Evolutionary conservation across 2,329 filamentous ascomycete species (phyloP).

Genomic region (Botrytis porri): DNA sequence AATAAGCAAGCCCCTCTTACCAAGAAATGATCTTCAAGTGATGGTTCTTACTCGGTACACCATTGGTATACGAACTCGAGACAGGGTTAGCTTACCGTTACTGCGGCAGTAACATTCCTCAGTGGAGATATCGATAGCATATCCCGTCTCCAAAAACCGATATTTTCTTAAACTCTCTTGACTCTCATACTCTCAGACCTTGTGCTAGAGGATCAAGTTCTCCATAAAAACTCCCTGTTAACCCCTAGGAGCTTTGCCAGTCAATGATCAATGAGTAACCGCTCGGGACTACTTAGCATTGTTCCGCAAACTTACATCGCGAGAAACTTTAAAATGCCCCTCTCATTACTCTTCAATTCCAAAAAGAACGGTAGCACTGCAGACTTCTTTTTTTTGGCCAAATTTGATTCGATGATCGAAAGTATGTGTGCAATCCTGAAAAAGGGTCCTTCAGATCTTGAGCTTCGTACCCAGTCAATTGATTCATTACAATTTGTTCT

Average conservation of each 20-base stretch:
- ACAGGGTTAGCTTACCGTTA: background rate
- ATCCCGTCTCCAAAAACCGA: background rate
- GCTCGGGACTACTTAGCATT: background rate
- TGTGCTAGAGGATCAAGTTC: background rate
- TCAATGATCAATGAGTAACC: background rate
- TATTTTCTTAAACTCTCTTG: background rate
- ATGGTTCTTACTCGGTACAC: background rate
- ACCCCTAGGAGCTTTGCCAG: background rate
- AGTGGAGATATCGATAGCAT: background rate
- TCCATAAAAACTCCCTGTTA: background rate
- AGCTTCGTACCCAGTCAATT: background rate
- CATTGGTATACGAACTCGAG: background rate
- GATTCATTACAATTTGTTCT: background rate
- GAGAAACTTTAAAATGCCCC: background rate
- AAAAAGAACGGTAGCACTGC: background rate
- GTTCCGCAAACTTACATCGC: background rate
- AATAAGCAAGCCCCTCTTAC: background rate
- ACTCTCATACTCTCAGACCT: background rate
- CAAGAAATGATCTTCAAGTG: background rate
- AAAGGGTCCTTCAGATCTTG: background rate
- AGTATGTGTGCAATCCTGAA: background rate
- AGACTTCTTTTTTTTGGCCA: too few species aligned
- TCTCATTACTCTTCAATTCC: background rate
- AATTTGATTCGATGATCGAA: background rate
- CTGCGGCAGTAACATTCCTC: background rate